A percentile compares a stretch with the other conserved stretches of the same genome.
phyloP scores from a whole-genome alignment of 1,284 basidiomycete genomes.

The Irpex rosettiformis region DNA sequence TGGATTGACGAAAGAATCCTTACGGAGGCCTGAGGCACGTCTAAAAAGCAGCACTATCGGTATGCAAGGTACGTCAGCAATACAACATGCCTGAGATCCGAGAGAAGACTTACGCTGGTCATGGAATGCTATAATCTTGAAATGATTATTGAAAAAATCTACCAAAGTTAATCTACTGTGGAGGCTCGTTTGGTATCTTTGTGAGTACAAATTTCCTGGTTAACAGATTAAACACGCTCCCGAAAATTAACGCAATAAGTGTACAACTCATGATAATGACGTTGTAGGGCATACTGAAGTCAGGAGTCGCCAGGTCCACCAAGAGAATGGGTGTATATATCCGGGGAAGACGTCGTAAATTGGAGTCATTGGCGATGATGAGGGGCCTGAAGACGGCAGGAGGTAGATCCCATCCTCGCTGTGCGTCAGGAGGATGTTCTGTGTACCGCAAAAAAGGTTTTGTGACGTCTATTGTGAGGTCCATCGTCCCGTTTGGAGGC shows the following conservation, averaged over 20 bases:
- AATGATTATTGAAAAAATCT: not conserved
- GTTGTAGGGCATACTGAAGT: conserved; percentile 99
- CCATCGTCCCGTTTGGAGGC: conserved; percentile 63
- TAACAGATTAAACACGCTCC: conserved; percentile 85
- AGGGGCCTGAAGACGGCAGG: conserved; percentile 72
- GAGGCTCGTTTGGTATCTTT: not conserved
- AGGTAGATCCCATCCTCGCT: conserved; percentile 91
- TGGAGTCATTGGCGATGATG: conserved; percentile 10
- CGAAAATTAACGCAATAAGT: conserved; percentile 90
- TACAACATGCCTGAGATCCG: not conserved
- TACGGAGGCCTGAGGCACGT: too few species aligned
- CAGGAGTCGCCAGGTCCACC: conserved; percentile 91
- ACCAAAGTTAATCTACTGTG: not conserved
- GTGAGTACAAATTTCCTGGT: conserved; percentile 49
- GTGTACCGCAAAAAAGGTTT: conserved; percentile 92
- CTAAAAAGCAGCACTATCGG: not conserved
- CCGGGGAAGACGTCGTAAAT: conserved; percentile 28
- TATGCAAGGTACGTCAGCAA: not conserved
- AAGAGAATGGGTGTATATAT: conserved; percentile 83
- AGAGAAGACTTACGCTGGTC: not conserved
- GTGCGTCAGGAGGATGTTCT: conserved; percentile 94
- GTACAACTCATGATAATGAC: conserved; percentile 96
- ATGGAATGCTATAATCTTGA: not conserved
- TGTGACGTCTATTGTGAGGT: conserved; percentile 71
- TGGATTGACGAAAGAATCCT: too few species aligned